A percentile compares a stretch with the other conserved stretches of the same genome.
Conservation (phyloP, 176 grass and related monocot species). For the Zoysia pacifica region DNA sequence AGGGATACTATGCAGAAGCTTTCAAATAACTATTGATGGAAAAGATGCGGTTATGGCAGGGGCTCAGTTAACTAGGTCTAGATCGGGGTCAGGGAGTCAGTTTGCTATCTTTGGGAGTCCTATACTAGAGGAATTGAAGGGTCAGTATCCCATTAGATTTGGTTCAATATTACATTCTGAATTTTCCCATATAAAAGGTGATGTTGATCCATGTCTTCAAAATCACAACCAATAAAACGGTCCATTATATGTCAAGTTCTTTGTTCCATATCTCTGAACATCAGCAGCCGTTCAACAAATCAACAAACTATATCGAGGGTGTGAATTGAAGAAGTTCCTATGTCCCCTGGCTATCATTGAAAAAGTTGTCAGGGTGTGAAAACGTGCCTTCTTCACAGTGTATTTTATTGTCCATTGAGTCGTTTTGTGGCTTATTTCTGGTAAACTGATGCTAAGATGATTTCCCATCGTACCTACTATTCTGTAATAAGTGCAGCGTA, state of each 20-base stretch:
- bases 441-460: not conserved
- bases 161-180: not conserved
- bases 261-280: not conserved
- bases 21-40: not conserved
- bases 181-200: not conserved
- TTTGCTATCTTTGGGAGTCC: not conserved
- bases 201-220: not conserved
- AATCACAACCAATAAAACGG: not conserved
- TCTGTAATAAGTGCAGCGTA: constrained; percentile 17
- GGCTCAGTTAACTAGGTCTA: not conserved
- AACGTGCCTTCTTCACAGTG: not conserved
- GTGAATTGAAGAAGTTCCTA: not conserved
- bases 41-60: not conserved
- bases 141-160: not conserved
- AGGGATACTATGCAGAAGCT: not conserved
- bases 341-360: not conserved
- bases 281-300: not conserved
- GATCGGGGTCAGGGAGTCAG: not conserved
- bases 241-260: not conserved
- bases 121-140: not conserved
- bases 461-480: not conserved
- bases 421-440: not conserved
- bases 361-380: not conserved
- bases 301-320: not conserved
- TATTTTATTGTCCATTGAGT: not conserved